A percentile compares a stretch with the other conserved stretches of the same genome.
These are phyloP conservation scores for Pterocarpus macrocarpus DNA, from an alignment of 306 rosid genomes.

Conservation along the genomic window DNA sequence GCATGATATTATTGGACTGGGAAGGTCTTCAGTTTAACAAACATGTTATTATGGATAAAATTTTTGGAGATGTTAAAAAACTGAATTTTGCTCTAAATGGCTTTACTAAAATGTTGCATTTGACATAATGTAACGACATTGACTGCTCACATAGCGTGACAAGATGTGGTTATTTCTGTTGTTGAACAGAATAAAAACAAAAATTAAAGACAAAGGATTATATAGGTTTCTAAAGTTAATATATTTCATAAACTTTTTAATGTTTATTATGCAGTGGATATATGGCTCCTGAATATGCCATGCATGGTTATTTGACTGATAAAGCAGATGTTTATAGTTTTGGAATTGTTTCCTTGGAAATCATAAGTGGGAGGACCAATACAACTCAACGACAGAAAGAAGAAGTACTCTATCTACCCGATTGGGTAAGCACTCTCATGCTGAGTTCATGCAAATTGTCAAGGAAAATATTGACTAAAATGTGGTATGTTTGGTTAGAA, in stretches of 20 bases:
- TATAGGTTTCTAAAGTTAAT: not conserved
- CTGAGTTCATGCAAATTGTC: too few species aligned
- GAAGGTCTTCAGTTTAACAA: not conserved
- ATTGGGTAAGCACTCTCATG: slow-evolving; percentile 53
- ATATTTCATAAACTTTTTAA: not conserved
- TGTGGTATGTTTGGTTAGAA: too few species aligned
- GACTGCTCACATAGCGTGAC: too few species aligned
- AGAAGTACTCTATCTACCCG: slow-evolving; percentile 54
- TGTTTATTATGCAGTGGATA: slow-evolving; percentile 52
- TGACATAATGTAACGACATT: too few species aligned
- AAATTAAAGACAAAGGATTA: not conserved
- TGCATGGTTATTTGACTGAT: slow-evolving; percentile 76
- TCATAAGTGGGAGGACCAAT: slow-evolving; percentile 67
- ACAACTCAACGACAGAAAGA: slow-evolving; percentile 51
- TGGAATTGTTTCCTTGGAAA: slow-evolving; percentile 71
- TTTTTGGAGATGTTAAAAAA: too few species aligned
- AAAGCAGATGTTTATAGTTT: slow-evolving; percentile 85
- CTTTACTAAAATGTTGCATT: too few species aligned
- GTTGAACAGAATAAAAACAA: not conserved
- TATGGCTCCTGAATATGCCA: slow-evolving; percentile 70
- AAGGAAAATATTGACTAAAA: too few species aligned
- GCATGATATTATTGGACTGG: not conserved
- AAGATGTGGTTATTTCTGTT: not conserved
- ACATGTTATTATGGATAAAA: too few species aligned
- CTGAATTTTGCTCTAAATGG: too few species aligned